These are phyloP conservation scores for Alternaria gaisen DNA, from an alignment of 2,329 filamentous ascomycete species.

Conservation along the genomic window DNA sequence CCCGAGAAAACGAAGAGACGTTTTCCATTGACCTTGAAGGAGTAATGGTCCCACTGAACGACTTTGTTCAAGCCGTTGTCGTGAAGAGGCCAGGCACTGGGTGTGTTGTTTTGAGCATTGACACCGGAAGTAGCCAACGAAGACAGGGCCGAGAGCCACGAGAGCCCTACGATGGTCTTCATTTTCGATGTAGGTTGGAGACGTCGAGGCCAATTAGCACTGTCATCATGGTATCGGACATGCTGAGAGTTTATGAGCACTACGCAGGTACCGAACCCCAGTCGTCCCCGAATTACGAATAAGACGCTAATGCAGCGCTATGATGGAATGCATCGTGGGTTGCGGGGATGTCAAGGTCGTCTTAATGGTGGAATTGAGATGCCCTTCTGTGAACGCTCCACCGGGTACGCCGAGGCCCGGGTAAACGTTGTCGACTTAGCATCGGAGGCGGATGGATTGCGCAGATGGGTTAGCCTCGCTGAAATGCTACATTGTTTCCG, in stretches of 20 bases:
- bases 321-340: slow-evolving; percentile 12
- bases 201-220: slow-evolving; percentile 29
- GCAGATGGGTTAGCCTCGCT: slow-evolving; percentile 11
- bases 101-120: slow-evolving; percentile 35
- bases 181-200: slow-evolving; percentile 27
- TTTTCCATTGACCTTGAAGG: slow-evolving; percentile 61
- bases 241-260: slow-evolving; percentile 19
- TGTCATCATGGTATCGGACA: slow-evolving; percentile 19
- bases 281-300: slow-evolving; percentile 19
- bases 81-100: slow-evolving; percentile 57
- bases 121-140: slow-evolving; percentile 27
- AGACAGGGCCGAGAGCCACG: slow-evolving; percentile 36
- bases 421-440: slow-evolving; percentile 9
- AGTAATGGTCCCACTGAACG: slow-evolving; percentile 65
- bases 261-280: slow-evolving; percentile 16
- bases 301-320: slow-evolving; percentile 22
- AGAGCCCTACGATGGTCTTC: slow-evolving; percentile 29
- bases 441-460: slow-evolving; percentile 19
- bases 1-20: slow-evolving; percentile 63
- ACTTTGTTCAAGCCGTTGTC: slow-evolving; percentile 58
- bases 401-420: slow-evolving; percentile 19
- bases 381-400: slow-evolving; percentile 12
- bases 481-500: not conserved
- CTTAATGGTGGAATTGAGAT: slow-evolving; percentile 24
- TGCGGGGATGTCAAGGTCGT: slow-evolving; percentile 14